phyloP scores from a whole-genome alignment of 2,329 filamentous ascomycete genomes.

The Pyrenophora seminiperda region DNA sequence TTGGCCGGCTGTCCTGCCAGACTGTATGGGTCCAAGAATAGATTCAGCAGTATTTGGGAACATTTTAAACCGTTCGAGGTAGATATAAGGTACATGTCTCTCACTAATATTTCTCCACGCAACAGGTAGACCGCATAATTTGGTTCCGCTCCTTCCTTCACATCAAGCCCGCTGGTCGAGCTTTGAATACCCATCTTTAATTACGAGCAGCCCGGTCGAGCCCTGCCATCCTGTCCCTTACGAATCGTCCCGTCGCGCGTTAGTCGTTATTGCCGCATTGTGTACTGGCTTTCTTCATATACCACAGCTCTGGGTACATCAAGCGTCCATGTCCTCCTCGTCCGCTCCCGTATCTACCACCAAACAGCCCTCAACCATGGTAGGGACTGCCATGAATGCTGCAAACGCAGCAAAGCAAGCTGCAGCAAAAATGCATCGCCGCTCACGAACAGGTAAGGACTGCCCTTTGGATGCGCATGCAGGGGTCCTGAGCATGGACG shows the following conservation, averaged over 20 bases:
- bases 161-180: conserved; percentile 56
- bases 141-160: conserved; percentile 49
- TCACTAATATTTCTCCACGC: conserved; percentile 36
- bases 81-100: conserved; percentile 56
- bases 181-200: conserved; percentile 56
- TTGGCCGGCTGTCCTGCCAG: conserved; percentile 38
- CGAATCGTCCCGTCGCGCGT: conserved; percentile 49
- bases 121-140: conserved; percentile 55
- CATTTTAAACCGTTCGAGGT: conserved; percentile 46
- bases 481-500: conserved; percentile 45
- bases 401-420: conserved; percentile 59
- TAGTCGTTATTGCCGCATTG: conserved; percentile 51
- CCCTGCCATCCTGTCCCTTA: conserved; percentile 51
- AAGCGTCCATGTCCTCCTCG: conserved; percentile 57
- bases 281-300: conserved; percentile 48
- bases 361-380: conserved; percentile 56
- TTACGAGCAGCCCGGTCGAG: conserved; percentile 50
- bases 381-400: conserved; percentile 54
- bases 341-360: conserved; percentile 48
- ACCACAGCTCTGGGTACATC: conserved; percentile 49
- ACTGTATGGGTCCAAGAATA: conserved; percentile 54
- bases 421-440: conserved; percentile 86
- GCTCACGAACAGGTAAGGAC: conserved; percentile 88
- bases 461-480: conserved; percentile 37
- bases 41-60: conserved; percentile 51